Base-by-base conservation (phyloP, 2,329 filamentous ascomycete genomes). In the Neofusicoccum sp. region DNA sequence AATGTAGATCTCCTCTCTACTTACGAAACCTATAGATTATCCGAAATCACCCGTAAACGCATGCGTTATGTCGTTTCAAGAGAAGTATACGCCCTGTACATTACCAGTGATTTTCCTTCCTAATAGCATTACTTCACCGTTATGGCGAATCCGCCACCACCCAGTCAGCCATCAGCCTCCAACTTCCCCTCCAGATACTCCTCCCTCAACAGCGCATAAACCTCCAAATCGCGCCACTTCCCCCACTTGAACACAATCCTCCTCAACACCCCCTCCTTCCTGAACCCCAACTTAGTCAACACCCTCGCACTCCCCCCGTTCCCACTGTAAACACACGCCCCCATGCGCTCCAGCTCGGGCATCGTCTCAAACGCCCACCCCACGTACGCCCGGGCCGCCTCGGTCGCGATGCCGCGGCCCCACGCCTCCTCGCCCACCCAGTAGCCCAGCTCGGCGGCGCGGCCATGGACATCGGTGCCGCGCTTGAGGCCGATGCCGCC, bases 361-460 rank as follows among this genome's bases (percentile, higher is more conserved):
- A 61, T 12, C 67, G 63, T 36, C 66, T 66, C 9, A 58, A 76
- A 79, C 2, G 63, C 63, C 73, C 73, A 78, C 14, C 63, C 61
- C 14, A 72, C 69, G 45, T 77, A 71, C 6, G 65, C 72, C 11
- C 62, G 63, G n/a, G 76, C 58, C 16, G 69, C 69, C 58, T 71
- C 71, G 1, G 65, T 71, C 65, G 68, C 70, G 31, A 73, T 65
- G 2, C 72, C 72, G 44, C 65, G 63, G 0, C 76, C 74, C 74
- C 73, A 75, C 36, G 67, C 67, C 31, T 63, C 62, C 58, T 75
- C 72, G 14, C 69, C 71, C 9, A 79, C 60, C 78, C 77, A 80
- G 65, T 76, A 79, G 8, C 76, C 77, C 1, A 79, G 51, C 61
- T 78, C 75, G 0, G 72, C 77, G 1, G 67, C 68, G 59, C 75